Percentiles rank a stretch among this genome's conserved stretches.
These are phyloP conservation scores for Oehlia diaphana DNA, from an alignment of 192 early-diverging fungal species.

Conservation along the genomic window DNA sequence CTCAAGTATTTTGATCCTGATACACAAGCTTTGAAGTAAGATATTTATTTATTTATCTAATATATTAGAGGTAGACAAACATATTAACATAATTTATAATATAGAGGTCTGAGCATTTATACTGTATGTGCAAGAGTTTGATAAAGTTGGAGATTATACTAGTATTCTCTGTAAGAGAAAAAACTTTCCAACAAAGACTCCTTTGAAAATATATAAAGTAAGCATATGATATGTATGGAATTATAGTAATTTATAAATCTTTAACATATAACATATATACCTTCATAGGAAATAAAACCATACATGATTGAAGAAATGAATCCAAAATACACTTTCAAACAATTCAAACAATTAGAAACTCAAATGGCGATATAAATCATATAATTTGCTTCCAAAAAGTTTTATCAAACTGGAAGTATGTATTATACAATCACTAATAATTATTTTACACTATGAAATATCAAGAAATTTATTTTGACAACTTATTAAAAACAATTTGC, in stretches of 20 bases:
- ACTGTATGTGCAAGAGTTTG: slow-evolving; percentile 46
- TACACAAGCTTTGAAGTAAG: slow-evolving; percentile 59
- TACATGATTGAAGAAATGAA: slow-evolving; percentile 84
- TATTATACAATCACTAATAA: no score
- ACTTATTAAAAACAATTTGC: no score
- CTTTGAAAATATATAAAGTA: slow-evolving; percentile 66
- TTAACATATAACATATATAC: no score
- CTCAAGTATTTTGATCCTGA: slow-evolving; percentile 82
- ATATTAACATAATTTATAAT: background rate
- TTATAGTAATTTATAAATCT: no score
- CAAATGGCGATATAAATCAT: slow-evolving; percentile 95
- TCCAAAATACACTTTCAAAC: slow-evolving; percentile 56
- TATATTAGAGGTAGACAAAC: slow-evolving; percentile 29
- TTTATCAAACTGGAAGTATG: slow-evolving; percentile 33
- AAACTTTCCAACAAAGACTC: slow-evolving; percentile 54
- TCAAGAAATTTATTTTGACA: no score
- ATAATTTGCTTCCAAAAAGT: slow-evolving; percentile 80
- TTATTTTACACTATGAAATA: no score
- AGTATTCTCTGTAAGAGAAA: slow-evolving; percentile 54
- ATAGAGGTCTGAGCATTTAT: slow-evolving; percentile 57
- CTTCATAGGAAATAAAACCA: slow-evolving; percentile 85
- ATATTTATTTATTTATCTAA: background rate
- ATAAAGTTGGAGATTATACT: slow-evolving; percentile 65
- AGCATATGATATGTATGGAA: background rate
- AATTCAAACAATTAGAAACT: slow-evolving; percentile 75